Base-by-base conservation (phyloP, 306 rosid species). In the Crotalaria pallida region DNA sequence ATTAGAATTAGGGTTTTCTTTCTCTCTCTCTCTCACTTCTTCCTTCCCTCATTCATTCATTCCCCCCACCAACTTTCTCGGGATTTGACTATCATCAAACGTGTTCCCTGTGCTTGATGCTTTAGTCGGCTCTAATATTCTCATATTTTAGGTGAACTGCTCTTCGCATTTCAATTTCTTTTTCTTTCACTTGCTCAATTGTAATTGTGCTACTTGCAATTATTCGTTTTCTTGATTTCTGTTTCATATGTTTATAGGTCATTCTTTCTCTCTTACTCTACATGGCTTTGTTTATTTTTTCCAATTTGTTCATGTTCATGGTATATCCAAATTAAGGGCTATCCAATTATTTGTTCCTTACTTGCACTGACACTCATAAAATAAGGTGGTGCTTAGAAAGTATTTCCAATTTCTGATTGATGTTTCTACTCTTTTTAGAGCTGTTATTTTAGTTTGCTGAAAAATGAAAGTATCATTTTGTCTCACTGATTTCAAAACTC, bases 21-120 rank as follows among this genome's bases (percentile, higher is more conserved):
- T n/a, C n/a, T n/a, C n/a, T n/a, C n/a, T n/a, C n/a, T n/a, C n/a
- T n/a, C n/a, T n/a, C n/a, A n/a, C n/a, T n/a, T n/a, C n/a, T n/a
- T n/a, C n/a, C n/a, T n/a, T n/a, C n/a, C n/a, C 5, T 27, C 31
- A 4, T 27, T 27, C 31, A 27, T 6, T 27, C 0, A 27, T 26
- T 26, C 29, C 29, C 29, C 29, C 29, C 4, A 26, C 29, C 29
- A 26, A 26, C 29, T 26, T 27, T 27, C 31, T 27, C 5, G 5
- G 31, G 31, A 3, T 27, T 26, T 26, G 29, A 26, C 29, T n/a
- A n/a, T n/a, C n/a, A n/a, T n/a, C n/a, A n/a, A n/a, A 1, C 1
- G 1, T 6, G 23, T 55, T 45, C 58, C 50, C 47, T 58, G 53
- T 21, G 44, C 58, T 76, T 76, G 51, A 65, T 77, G 76, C 69